These are phyloP conservation scores for Pseudogymnoascus sp. DNA, from an alignment of 2,329 filamentous ascomycete species.

Conservation along the genomic window DNA sequence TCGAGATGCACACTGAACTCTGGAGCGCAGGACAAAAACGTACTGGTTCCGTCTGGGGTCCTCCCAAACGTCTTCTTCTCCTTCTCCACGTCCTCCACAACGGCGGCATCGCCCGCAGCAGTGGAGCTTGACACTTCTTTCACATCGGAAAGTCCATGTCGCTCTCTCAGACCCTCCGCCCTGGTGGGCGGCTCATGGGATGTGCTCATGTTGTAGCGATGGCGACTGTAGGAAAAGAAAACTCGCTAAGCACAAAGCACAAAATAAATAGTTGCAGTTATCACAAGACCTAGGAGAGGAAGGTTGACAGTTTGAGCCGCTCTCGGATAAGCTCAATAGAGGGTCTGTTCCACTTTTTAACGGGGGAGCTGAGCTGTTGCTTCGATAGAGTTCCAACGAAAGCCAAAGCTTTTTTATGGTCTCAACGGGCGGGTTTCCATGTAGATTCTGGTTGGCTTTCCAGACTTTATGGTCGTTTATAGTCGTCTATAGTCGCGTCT, in stretches of 20 bases:
- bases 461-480: neutral
- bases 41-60: constrained; percentile 85
- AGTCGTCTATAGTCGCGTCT: neutral
- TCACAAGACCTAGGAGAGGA: constrained; percentile 2
- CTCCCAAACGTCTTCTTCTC: constrained; percentile 80
- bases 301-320: constrained; percentile 5
- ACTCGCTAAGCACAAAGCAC: constrained; percentile 5
- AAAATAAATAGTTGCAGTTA: constrained; percentile 6
- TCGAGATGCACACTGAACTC: neutral
- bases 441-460: neutral
- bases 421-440: neutral
- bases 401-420: constrained; percentile 1
- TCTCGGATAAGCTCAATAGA: constrained; percentile 4
- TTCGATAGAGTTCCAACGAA: constrained; percentile 8
- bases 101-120: neutral
- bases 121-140: neutral
- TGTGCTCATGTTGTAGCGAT: constrained; percentile 4
- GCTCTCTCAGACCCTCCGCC: constrained; percentile 7
- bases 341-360: constrained; percentile 6
- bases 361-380: constrained; percentile 1
- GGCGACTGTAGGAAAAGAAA: neutral
- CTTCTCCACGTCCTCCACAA: constrained; percentile 34
- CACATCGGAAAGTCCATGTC: neutral
- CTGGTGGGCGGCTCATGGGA: constrained; percentile 6
- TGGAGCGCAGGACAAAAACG: constrained; percentile 32